phyloP scores from a whole-genome alignment of 2,329 filamentous ascomycete genomes.

The Alternaria sp. region DNA sequence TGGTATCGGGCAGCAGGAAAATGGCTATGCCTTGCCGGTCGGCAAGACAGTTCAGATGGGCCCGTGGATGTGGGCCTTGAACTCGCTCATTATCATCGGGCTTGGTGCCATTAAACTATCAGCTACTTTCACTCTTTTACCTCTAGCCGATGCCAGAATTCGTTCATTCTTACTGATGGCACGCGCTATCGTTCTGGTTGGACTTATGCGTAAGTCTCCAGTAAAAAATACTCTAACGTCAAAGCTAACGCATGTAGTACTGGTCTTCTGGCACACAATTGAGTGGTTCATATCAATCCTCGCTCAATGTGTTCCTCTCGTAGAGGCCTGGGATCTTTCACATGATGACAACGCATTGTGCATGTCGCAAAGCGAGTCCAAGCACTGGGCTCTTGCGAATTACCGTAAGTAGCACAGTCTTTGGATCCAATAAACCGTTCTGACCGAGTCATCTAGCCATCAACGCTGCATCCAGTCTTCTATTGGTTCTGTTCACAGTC shows the following conservation, averaged over 20 bases:
- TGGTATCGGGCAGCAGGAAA: constrained; percentile 56
- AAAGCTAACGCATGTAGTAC: constrained; percentile 21
- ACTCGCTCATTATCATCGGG: constrained; percentile 54
- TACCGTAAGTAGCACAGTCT: constrained; percentile 41
- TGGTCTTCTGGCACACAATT: constrained; percentile 49
- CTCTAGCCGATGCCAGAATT: constrained; percentile 47
- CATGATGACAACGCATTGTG: constrained; percentile 14
- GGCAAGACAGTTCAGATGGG: constrained; percentile 9
- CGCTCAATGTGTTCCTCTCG: constrained; percentile 58
- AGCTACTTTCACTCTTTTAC: constrained; percentile 56
- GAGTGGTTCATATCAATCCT: constrained; percentile 56
- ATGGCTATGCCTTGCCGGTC: neutral
- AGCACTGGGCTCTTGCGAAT: constrained; percentile 57
- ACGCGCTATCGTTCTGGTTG: constrained; percentile 40
- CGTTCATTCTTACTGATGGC: constrained; percentile 49
- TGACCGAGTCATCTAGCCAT: constrained; percentile 6
- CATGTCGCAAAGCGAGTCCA: constrained; percentile 52
- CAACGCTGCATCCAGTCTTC: constrained; percentile 39
- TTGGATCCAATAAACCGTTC: neutral
- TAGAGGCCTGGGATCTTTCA: constrained; percentile 54
- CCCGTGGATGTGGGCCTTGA: constrained; percentile 17
- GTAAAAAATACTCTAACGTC: no score
- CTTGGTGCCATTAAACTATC: constrained; percentile 59
- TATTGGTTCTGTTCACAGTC: constrained; percentile 39
- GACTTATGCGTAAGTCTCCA: constrained; percentile 51